phyloP scores from a whole-genome alignment of 345 rosid species.

The Murraya paniculata region DNA sequence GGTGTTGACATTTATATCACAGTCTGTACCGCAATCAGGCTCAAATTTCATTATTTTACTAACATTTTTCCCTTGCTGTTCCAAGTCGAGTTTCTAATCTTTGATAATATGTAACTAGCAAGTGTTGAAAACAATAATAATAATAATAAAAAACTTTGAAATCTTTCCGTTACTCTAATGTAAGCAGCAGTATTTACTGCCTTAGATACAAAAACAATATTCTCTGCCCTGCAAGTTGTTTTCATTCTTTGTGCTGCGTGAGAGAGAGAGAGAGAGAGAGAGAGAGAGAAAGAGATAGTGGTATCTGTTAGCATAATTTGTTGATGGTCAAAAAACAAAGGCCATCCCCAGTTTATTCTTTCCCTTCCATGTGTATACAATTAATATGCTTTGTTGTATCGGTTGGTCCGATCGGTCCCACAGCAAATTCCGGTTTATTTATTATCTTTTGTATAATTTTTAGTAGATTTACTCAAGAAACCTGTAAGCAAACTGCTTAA shows the following conservation, averaged over 20 bases:
- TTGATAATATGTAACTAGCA: too few relatives aligned
- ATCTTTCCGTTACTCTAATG: neutral
- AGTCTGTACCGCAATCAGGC: too few relatives aligned
- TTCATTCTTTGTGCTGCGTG: neutral
- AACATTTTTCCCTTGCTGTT: too few relatives aligned
- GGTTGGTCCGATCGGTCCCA: neutral
- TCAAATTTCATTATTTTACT: too few relatives aligned
- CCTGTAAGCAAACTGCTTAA: neutral
- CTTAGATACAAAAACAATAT: neutral
- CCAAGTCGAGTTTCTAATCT: too few relatives aligned
- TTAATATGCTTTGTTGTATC: neutral
- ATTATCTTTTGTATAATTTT: neutral
- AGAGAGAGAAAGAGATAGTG: neutral
- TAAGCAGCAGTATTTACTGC: neutral
- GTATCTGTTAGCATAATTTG: neutral
- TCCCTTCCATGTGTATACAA: neutral
- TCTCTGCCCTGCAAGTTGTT: neutral
- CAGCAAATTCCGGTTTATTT: neutral
- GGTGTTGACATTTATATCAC: too few relatives aligned
- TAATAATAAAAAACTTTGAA: neutral
- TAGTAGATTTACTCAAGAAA: neutral
- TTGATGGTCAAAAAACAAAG: neutral
- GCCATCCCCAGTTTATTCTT: constrained; percentile 3
- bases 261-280: neutral
- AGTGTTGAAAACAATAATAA: too few relatives aligned